Conservation (phyloP, 2,329 filamentous ascomycete species). For the Penicillium hordei region DNA sequence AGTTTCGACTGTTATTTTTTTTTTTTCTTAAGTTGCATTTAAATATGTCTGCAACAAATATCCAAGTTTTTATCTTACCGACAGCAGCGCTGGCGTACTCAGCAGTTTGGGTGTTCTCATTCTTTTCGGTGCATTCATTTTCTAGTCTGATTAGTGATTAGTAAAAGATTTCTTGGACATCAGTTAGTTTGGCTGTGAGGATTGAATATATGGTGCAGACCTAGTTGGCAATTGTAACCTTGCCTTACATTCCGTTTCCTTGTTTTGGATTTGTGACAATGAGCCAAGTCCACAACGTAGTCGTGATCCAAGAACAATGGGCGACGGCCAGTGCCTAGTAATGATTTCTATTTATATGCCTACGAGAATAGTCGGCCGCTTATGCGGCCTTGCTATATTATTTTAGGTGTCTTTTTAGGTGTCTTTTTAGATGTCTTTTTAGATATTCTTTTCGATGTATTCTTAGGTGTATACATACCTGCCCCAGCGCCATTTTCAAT, state of each 20-base stretch:
- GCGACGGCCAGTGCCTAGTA: neutral
- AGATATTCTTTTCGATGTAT: too few relatives aligned
- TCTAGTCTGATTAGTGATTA: slow-evolving; percentile 18
- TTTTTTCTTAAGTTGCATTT: slow-evolving; percentile 11
- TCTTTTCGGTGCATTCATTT: slow-evolving; percentile 9
- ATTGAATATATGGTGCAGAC: slow-evolving; percentile 14
- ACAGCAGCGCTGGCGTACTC: slow-evolving; percentile 24
- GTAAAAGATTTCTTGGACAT: slow-evolving; percentile 3
- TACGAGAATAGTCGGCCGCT: too few relatives aligned
- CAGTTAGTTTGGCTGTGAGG: neutral
- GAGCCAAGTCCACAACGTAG: too few relatives aligned
- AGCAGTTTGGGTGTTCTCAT: slow-evolving; percentile 14
- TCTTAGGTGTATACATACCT: too few relatives aligned
- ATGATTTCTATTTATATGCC: neutral
- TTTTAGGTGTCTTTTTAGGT: too few relatives aligned
- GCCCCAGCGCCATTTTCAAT: too few relatives aligned
- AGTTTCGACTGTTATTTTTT: slow-evolving; percentile 13
- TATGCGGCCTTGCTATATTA: too few relatives aligned
- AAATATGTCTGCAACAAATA: slow-evolving; percentile 4
- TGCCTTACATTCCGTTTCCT: neutral
- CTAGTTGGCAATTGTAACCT: neutral
- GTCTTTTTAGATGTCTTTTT: too few relatives aligned
- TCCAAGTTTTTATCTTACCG: neutral
- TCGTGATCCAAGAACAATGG: too few relatives aligned
- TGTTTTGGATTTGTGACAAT: neutral